Evolutionary conservation across 208 protist species (phyloP).

Genomic region (Crithidia expoeki): DNA sequence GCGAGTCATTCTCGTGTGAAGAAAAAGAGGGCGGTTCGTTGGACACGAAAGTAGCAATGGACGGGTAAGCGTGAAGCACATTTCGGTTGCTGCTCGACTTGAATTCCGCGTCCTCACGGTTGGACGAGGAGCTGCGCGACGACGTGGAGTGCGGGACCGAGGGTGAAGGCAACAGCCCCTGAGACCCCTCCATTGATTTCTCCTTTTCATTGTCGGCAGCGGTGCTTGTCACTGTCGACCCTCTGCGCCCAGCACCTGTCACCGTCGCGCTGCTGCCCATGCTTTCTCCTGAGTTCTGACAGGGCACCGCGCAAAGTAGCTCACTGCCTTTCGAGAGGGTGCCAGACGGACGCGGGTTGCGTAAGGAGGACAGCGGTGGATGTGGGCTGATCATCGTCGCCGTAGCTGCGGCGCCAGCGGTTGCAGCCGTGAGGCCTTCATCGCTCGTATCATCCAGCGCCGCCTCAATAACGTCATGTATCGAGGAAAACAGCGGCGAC

Average conservation of each 20-base stretch:
- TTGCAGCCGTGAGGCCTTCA: background rate
- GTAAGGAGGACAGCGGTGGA: background rate
- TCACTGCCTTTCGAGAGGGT: background rate
- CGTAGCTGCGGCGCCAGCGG: background rate
- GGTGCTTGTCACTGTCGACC: too few relatives aligned
- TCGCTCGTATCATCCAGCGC: background rate
- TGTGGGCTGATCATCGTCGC: background rate
- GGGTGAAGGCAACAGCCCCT: background rate
- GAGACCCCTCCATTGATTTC: background rate
- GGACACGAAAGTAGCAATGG: constrained; percentile 7
- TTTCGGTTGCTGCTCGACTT: background rate
- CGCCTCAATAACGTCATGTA: background rate
- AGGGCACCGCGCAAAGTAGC: background rate
- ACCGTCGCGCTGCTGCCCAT: background rate
- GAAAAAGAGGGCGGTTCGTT: background rate
- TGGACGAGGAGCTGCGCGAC: background rate
- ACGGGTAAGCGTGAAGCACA: constrained; percentile 1
- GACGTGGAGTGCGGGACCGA: background rate
- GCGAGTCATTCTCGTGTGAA: background rate
- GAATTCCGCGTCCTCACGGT: background rate
- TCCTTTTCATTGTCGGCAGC: background rate
- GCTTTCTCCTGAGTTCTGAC: background rate
- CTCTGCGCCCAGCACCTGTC: background rate
- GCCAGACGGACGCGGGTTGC: background rate
- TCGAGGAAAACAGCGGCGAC: background rate